A percentile compares a stretch with the other conserved stretches of the same genome.
Conservation (phyloP, 805 yeast species). For the Wickerhamomyces chaumierensis region DNA sequence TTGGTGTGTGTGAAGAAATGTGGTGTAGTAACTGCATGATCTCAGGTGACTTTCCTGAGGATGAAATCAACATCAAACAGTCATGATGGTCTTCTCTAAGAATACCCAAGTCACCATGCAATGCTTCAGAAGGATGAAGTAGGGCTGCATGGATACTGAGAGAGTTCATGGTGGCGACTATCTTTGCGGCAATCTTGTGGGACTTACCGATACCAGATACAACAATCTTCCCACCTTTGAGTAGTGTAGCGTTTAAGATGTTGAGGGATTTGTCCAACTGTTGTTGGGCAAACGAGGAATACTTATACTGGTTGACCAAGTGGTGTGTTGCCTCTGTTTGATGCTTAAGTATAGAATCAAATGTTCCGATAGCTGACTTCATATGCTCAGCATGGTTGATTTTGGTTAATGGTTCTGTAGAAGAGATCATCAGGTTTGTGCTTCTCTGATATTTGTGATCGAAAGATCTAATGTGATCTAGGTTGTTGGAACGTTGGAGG, state of each 20-base stretch:
- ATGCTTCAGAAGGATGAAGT: constrained; percentile 78
- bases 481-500: too few species aligned
- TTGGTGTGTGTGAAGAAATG: constrained; percentile 39
- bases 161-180: constrained; percentile 76
- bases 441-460: too few species aligned
- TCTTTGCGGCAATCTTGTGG: constrained; percentile 63
- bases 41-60: constrained; percentile 81
- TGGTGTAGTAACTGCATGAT: constrained; percentile 41
- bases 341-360: constrained; percentile 29
- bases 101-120: constrained; percentile 83
- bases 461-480: too few species aligned
- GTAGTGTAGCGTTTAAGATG: constrained; percentile 24
- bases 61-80: constrained; percentile 53
- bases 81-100: constrained; percentile 45
- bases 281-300: constrained; percentile 31
- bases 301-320: constrained; percentile 32
- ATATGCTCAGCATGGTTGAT: constrained; percentile 13
- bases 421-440: background rate
- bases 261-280: constrained; percentile 33
- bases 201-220: constrained; percentile 82
- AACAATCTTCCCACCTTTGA: constrained; percentile 56
- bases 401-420: background rate
- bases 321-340: constrained; percentile 38
- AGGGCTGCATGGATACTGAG: constrained; percentile 56
- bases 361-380: constrained; percentile 18